A percentile compares a stretch with the other conserved stretches of the same genome.
These are phyloP conservation scores for Perkinsus chesapeaki DNA, from an alignment of 169 alveolate genomes.

Conservation along the genomic window DNA sequence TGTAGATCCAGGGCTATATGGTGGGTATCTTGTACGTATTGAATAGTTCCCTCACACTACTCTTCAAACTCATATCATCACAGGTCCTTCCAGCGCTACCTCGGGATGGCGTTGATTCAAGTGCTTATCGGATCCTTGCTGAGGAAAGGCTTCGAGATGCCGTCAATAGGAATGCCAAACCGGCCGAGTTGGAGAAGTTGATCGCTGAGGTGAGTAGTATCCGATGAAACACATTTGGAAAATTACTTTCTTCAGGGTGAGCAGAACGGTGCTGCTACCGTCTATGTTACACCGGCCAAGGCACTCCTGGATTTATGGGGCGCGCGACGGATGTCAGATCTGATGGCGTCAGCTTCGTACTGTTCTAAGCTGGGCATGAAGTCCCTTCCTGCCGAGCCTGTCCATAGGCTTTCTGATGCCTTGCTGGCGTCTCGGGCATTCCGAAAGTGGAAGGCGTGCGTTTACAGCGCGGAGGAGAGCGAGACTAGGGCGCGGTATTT, in stretches of 20 bases:
- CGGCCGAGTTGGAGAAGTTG: background rate
- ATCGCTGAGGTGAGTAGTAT: background rate
- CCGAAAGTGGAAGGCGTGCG: background rate
- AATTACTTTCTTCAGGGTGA: background rate
- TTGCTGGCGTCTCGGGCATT: background rate
- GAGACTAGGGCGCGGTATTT: background rate
- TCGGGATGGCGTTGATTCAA: background rate
- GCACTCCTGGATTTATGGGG: background rate
- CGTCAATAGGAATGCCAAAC: background rate
- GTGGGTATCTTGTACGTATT: too few relatives aligned
- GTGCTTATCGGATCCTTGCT: background rate
- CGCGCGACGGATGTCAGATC: constrained; percentile 2
- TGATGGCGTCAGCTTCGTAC: background rate
- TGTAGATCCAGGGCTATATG: too few relatives aligned
- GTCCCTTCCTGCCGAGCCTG: background rate
- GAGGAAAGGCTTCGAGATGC: background rate
- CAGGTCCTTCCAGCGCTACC: background rate
- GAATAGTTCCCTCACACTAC: background rate
- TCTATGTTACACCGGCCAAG: background rate
- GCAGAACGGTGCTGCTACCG: background rate
- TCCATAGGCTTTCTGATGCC: background rate
- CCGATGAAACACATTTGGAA: background rate
- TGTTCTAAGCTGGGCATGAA: background rate
- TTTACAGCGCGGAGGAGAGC: background rate
- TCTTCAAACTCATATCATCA: background rate